A percentile compares a stretch with the other conserved stretches of the same genome.
Conservation (phyloP, 2,329 filamentous ascomycete species). For the Reticulascus tulasneorum region DNA sequence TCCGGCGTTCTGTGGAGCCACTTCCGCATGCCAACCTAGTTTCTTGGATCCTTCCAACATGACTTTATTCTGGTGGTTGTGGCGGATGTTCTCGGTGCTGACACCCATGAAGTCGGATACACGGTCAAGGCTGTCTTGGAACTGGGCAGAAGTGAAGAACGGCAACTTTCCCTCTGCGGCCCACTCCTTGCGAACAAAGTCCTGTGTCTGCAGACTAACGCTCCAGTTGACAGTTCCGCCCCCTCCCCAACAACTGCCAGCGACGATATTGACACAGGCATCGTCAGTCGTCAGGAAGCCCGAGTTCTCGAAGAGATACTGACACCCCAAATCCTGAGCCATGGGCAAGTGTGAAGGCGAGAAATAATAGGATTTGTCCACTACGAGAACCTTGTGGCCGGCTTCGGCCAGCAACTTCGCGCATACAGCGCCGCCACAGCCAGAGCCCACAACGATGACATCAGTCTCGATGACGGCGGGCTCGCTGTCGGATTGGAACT, state of each 20-base stretch:
- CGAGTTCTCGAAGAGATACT: slow-evolving; percentile 66
- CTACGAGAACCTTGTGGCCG: slow-evolving; percentile 71
- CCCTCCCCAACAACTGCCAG: slow-evolving; percentile 76
- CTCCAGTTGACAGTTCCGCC: slow-evolving; percentile 89
- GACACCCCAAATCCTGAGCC: slow-evolving; percentile 54
- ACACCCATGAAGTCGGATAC: slow-evolving; percentile 80
- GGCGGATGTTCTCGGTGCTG: slow-evolving; percentile 58
- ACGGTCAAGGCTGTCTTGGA: slow-evolving; percentile 73
- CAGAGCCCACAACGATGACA: slow-evolving; percentile 80
- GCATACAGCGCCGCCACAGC: slow-evolving; percentile 77
- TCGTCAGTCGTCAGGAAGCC: slow-evolving; percentile 56
- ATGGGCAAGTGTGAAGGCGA: slow-evolving; percentile 70
- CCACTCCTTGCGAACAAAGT: slow-evolving; percentile 78
- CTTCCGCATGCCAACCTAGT: slow-evolving; percentile 66
- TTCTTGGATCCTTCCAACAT: slow-evolving; percentile 72
- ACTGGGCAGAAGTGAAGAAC: slow-evolving; percentile 71
- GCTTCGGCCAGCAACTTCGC: slow-evolving; percentile 79
- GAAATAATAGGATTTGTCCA: slow-evolving; percentile 80
- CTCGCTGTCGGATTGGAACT: slow-evolving; percentile 39
- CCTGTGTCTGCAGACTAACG: slow-evolving; percentile 62
- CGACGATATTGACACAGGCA: slow-evolving; percentile 55
- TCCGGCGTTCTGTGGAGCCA: slow-evolving; percentile 76
- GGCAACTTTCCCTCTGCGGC: slow-evolving; percentile 59
- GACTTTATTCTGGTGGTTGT: slow-evolving; percentile 68
- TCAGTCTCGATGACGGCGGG: slow-evolving; percentile 67